phyloP scores from a whole-genome alignment of 306 rosid species.

The Vachellia collinsii region DNA sequence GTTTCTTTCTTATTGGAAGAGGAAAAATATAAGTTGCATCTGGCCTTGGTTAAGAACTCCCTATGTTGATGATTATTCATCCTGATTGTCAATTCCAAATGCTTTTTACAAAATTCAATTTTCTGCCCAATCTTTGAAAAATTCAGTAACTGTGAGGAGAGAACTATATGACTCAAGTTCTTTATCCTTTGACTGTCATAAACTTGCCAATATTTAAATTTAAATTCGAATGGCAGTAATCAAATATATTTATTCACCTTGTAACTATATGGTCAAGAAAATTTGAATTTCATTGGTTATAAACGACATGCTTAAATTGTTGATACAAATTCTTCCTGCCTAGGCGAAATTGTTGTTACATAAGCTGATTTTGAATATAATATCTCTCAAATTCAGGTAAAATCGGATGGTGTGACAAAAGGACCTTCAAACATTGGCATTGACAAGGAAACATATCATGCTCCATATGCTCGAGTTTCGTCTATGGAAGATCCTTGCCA shows the following conservation, averaged over 20 bases:
- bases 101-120: not conserved
- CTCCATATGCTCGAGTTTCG: conserved; percentile 79
- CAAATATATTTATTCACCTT: not conserved
- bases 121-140: not conserved
- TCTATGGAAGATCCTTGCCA: conserved; percentile 85
- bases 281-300: conserved; percentile 21
- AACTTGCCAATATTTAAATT: conserved; percentile 14
- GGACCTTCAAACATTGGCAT: conserved; percentile 46
- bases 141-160: conserved; percentile 5
- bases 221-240: conserved; percentile 13
- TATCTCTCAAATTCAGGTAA: conserved; percentile 51
- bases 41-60: not conserved
- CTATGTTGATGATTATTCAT: conserved; percentile 7
- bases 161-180: conserved; percentile 14
- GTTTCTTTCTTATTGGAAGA: not conserved
- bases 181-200: conserved; percentile 17
- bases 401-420: conserved; percentile 42
- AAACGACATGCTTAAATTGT: conserved; percentile 3
- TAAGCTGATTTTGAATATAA: conserved; percentile 30
- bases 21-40: not conserved
- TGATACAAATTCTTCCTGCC: conserved; percentile 27
- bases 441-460: conserved; percentile 56
- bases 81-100: conserved; percentile 1
- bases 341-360: conserved; percentile 18
- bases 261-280: conserved; percentile 12